Base-by-base conservation (phyloP, 352 stramenopile species). In the Thraustotheca clavata region DNA sequence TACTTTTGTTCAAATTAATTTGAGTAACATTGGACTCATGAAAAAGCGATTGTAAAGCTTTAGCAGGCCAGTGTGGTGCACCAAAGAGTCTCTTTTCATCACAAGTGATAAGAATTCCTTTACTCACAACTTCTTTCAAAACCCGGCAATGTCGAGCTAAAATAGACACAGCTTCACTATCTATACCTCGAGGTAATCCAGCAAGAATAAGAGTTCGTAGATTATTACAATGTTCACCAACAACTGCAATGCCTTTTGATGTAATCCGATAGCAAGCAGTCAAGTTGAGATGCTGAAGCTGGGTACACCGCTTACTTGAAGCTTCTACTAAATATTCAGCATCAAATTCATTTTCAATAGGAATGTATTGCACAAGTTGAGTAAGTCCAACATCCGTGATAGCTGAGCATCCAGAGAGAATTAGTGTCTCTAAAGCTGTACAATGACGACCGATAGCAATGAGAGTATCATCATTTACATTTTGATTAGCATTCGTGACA, bases 241-340 rank as follows among this genome's bases (percentile, higher is more conserved):
- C 43, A 0, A 69, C 62, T 11, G 49, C 62, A 27, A 89, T 52
- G 1, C 76, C 73, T 35, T 59, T 71, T 57, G 73, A 79, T 4
- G 79, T 91, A 48, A 92, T 55, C 38, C 72, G 78, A 54, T 83
- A 86, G 54, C 83, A 92, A 22, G 81, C 83, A 7, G 76, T 70
- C 38, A 92, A 67, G 14, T 92, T 79, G 12, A 92, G 61, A 14
- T 35, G 72, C 39, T 32, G 50, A n/a, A 91, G 55, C 18, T 71
- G 41, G 6, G 61, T 70, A 70, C 81, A 91, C 0, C 81, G 67
- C 2, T 57, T 31, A 1, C 48, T 50, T 26, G n/a, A 49, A 8
- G 14, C 34, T 59, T n/a, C 75, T 70, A 27, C 70, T 47, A 72
- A 38, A 62, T 68, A 74, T 14, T 74, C 71, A 1, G 71, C 71